Evolutionary conservation across 345 rosid species (phyloP), one percentile per base, ranked within the genome.

Genomic region (Lenwebbia sp.): DNA sequence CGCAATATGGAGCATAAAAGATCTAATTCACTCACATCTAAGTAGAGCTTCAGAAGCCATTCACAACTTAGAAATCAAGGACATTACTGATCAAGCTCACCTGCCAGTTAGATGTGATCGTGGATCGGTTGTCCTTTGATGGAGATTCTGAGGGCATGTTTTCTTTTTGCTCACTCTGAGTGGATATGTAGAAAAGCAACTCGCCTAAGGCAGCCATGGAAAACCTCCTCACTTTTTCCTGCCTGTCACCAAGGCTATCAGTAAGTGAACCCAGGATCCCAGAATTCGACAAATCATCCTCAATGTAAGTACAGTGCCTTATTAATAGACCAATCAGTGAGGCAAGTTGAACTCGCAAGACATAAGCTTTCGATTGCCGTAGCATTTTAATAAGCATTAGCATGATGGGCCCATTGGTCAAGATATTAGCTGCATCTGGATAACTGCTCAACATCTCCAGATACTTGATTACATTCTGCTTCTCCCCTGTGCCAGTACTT

Each of bases 191-290:
- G 92, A 96, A 97, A 85, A 97, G 89, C 92, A 97, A 87, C 90
- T 97, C 99, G 81, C 99, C 99, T 88, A 97, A 90, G 90, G 99
- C 98, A 60, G 98, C 99, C 99, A 97, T 95, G 28, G 95, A 95
- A 87, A 97, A 96, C 89, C 99, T 92, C 90, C 99, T 93, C 70
- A 96, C 96, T 89, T 96, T 97, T 88, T 97, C 99, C 89, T 96
- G 99, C 90, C 91, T 93, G 92, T 95, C 98, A 85, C 98, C 92
- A 14, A 97, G 97, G 89, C 98, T 98, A 91, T 93, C 96, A 51
- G 96, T 93, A 83, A 97, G 95, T 81, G 98, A 94, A 86, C 94
- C 96, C 82, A 97, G 84, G 88, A 97, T 95, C 85, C 99, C 99
- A 62, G 99, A 97, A 91, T 92, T 91, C 52, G 99, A 95, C 89